Evolutionary conservation across 2,329 filamentous ascomycete species (phyloP).

Genomic region (Acarospora socialis): DNA sequence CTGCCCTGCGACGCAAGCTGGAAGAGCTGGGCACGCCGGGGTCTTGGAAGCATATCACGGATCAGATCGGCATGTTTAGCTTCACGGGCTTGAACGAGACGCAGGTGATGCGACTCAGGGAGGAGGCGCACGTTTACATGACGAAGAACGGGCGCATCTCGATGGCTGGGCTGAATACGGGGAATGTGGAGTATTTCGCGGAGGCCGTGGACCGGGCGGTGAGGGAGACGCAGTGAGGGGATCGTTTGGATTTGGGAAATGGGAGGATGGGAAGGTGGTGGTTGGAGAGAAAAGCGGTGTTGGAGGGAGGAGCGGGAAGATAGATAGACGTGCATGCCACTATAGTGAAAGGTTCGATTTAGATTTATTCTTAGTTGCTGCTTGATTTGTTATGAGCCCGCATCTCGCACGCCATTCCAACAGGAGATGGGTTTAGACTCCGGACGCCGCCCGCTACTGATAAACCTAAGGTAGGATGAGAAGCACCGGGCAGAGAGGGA

Average conservation of each 20-base stretch:
- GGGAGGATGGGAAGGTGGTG: background rate
- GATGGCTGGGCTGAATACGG: slow-evolving; percentile 92
- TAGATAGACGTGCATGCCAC: no score
- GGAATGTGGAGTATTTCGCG: slow-evolving; percentile 88
- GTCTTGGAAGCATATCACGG: slow-evolving; percentile 91
- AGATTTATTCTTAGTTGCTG: no score
- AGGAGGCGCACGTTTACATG: slow-evolving; percentile 39
- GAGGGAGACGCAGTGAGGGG: slow-evolving; percentile 19
- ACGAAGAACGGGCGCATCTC: slow-evolving; percentile 97
- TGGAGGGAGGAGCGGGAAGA: slow-evolving; percentile 1
- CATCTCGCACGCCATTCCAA: no score
- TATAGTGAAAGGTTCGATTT: no score
- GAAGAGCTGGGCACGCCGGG: slow-evolving; percentile 70
- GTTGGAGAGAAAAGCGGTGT: slow-evolving; percentile 1
- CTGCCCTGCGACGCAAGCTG: slow-evolving; percentile 60
- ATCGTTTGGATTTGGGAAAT: background rate
- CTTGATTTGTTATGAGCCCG: no score
- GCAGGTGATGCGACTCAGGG: slow-evolving; percentile 32
- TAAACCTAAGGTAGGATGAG: no score
- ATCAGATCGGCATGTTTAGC: slow-evolving; percentile 99
- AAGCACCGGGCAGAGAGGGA: no score
- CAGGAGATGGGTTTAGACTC: no score
- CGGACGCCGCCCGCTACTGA: no score
- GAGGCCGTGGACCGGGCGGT: slow-evolving; percentile 80
- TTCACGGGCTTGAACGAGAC: slow-evolving; percentile 45